Evolutionary conservation across 495 filamentous ascomycete species (phyloP), one percentile per base, ranked within the genome.

Genomic region (Thermothielavioides terrestris): DNA sequence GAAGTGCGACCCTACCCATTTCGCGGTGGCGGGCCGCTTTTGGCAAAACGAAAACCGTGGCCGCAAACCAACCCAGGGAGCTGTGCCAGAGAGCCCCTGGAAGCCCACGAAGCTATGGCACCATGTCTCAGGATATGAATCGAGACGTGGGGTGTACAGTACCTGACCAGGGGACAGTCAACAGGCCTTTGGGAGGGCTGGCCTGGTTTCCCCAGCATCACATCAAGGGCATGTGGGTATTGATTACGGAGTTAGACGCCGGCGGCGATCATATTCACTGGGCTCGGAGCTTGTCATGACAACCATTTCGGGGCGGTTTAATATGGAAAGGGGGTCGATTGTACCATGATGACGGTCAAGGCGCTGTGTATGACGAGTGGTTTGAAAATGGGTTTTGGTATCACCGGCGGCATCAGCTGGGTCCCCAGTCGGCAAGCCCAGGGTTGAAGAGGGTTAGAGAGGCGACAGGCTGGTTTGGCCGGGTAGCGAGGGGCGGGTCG

Each of bases 181-280:
- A 4, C 7, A 9, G 11, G 20, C 25, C 18, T 28, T 46, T 43
- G 40, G 44, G 26, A 49, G 10, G 34, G 28, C 27, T 44, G 46
- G 35, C 34, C 32, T 10, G 11, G 17, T 46, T 38, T 41, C 39
- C 38, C 50, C 42, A 31, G 42, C 49, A 50, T 38, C 55, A 52
- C 59, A 56, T 54, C 56, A 54, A 53, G 55, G 62, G 54, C 50
- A 60, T 60, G 49, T 64, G 54, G 53, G 56, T 60, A 53, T 56
- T 57, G 56, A 65, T 63, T 62, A 60, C 57, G 55, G 62, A 65
- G 62, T 67, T 63, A 47, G 42, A 59, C 49, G 36, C 36, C 56
- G 60, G 53, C 45, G 52, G 53, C 40, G 14, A 25, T 58, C 50
- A 67, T 57, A 49, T 56, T 46, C 42, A 40, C 46, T 54, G 30